Evolutionary conservation across 106 monocot genomes (phyloP).

Genomic region (Dioscorea zingiberensis): DNA sequence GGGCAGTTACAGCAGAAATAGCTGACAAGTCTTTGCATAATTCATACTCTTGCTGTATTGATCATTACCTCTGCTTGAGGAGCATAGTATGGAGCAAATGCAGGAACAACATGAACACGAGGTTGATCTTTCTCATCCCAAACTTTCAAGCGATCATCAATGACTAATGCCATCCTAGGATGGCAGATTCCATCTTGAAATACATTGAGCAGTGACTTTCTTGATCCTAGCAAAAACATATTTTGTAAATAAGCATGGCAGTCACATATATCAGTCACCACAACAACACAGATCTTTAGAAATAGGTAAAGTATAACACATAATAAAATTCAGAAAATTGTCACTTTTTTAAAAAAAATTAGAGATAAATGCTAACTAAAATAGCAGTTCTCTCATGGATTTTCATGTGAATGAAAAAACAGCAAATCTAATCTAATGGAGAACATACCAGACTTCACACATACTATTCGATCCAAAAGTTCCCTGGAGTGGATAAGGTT

Average conservation of each 20-base stretch:
- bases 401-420: neutral
- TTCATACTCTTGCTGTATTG: no score
- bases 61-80: constrained; percentile 92
- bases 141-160: constrained; percentile 97
- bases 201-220: constrained; percentile 82
- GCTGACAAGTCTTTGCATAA: no score
- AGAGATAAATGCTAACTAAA: no score
- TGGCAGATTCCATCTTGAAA: constrained; percentile 93
- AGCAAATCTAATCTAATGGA: neutral
- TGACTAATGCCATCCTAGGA: constrained; percentile 89
- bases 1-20: neutral
- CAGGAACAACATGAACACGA: constrained; percentile 98
- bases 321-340: no score
- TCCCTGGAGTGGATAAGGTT: constrained; percentile 65
- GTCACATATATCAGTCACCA: neutral
- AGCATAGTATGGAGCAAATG: constrained; percentile 96
- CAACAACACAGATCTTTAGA: no score
- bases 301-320: no score
- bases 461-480: constrained; percentile 87
- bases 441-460: constrained; percentile 87
- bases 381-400: neutral
- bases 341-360: no score
- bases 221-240: constrained; percentile 39
- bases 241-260: neutral
- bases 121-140: constrained; percentile 99